Base-by-base conservation (phyloP, 2,329 filamentous ascomycete species). In the Lithohypha guttulata region DNA sequence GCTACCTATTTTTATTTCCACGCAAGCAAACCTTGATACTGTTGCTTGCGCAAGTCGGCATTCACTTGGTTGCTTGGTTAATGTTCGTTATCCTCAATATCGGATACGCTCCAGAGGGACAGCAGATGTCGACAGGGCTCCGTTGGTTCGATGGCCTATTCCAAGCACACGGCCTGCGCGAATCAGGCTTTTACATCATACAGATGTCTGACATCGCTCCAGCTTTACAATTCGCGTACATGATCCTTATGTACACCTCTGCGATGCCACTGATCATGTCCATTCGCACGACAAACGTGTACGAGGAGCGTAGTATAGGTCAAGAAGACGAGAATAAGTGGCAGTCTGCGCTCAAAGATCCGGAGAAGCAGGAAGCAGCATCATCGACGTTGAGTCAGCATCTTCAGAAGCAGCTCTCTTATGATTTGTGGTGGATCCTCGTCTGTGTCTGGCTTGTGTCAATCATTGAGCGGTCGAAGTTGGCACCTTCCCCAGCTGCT, bases 281-380 rank as follows among this genome's bases (percentile, higher is more conserved):
- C 1, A 72, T 79, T 59, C 71, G 79, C 20, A 73, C 84, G 48
- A 95, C 89, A 42, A 96, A 96, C 57, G 87, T 95, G 2, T 96
- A 96, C 65, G 89, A 95, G 60, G 89, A 96, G 57, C 29, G 38
- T 4, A 35, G 27, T 10, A 34, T 43, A 23, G 42, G 38, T 25
- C 11, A 31, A 9, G 11, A 34, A 8, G 31, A 20, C 31, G 31
- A 34, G 15, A 22, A 20, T 13, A 28, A 28, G 17, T 9, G 20
- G 8, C 23, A 40, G 11, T 21, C 20, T 3, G 33, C 6, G 13
- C 21, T 25, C 9, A 13, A 27, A 30, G 17, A 34, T 4, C 3
- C 3, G 11, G 10, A 13, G 6, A 20, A 34, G n/a, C 31, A 22
- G 18, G 3, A 4, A 7, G 9, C 28, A 14, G 3, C 8, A 25